These are phyloP conservation scores for Bruguiera sexangula DNA, from an alignment of 345 rosid genomes.

Conservation along the genomic window DNA sequence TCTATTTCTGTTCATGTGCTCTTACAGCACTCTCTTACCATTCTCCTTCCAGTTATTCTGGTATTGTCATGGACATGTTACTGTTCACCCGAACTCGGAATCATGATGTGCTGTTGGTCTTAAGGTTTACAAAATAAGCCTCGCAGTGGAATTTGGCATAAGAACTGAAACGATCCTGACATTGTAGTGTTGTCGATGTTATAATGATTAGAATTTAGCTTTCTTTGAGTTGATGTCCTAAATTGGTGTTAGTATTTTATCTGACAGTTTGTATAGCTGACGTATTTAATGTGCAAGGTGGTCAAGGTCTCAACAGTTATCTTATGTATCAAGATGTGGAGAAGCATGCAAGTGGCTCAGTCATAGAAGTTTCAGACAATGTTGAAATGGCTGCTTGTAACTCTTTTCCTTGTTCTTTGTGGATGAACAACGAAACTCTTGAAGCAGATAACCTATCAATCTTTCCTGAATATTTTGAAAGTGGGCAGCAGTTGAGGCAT, in stretches of 20 bases:
- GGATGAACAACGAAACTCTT: constrained; percentile 19
- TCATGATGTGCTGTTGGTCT: too few species aligned
- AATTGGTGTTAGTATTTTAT: neutral
- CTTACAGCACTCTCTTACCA: too few species aligned
- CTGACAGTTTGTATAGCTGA: neutral
- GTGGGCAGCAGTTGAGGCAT: constrained; percentile 31
- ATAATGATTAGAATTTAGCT: neutral
- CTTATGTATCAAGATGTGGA: constrained; percentile 18
- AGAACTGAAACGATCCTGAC: too few species aligned
- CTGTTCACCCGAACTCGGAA: too few species aligned
- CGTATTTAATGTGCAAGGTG: constrained; percentile 11
- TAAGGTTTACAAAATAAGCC: too few species aligned
- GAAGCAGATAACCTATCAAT: constrained; percentile 11
- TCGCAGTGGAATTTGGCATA: too few species aligned
- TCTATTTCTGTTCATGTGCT: too few species aligned
- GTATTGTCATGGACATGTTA: too few species aligned
- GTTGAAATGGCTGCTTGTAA: constrained; percentile 14
- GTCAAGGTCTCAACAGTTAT: constrained; percentile 25
- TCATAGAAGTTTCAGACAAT: constrained; percentile 10
- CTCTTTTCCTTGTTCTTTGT: constrained; percentile 21
- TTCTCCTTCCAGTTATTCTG: too few species aligned
- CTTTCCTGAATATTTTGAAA: constrained; percentile 38
- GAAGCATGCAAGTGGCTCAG: constrained; percentile 16
- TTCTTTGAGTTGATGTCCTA: neutral
- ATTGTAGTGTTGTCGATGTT: neutral